phyloP scores from a whole-genome alignment of 768 basidiomycete genomes.

The Hygrophorus pudorinus region DNA sequence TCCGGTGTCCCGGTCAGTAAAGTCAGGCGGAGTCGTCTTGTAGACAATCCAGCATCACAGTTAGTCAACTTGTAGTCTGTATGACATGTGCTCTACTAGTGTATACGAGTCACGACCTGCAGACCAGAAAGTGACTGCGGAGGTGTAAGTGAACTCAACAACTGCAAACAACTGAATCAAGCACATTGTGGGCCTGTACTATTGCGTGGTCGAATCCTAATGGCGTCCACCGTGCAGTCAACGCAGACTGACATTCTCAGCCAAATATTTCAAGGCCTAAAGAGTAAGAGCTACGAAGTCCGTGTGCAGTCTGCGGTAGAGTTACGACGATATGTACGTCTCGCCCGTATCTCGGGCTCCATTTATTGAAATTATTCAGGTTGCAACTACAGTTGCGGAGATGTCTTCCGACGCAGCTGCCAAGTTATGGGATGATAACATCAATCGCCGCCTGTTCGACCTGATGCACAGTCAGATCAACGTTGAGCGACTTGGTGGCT shows the following conservation, averaged over 20 bases:
- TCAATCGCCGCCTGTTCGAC: constrained; percentile 71
- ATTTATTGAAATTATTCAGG: constrained; percentile 31
- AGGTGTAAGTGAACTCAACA: too few species aligned
- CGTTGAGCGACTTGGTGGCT: constrained; percentile 75
- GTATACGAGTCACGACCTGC: too few species aligned
- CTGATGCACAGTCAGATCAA: constrained; percentile 74
- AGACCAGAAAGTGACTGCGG: too few species aligned
- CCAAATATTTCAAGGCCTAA: constrained; percentile 58
- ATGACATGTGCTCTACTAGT: too few species aligned
- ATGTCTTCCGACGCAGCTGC: constrained; percentile 74
- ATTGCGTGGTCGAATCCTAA: constrained; percentile 17
- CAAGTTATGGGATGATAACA: constrained; percentile 80
- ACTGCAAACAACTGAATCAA: constrained; percentile 11
- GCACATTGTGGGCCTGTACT: too few species aligned
- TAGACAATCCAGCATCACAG: too few species aligned
- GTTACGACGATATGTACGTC: constrained; percentile 62
- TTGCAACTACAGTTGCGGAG: constrained; percentile 63
- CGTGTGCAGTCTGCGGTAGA: constrained; percentile 63
- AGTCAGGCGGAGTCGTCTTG: too few species aligned
- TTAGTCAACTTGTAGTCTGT: too few species aligned
- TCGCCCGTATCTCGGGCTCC: constrained; percentile 3
- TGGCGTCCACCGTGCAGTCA: constrained; percentile 52
- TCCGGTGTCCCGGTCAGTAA: too few species aligned
- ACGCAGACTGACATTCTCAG: constrained; percentile 53
- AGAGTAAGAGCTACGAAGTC: constrained; percentile 52